phyloP scores from a whole-genome alignment of 495 filamentous ascomycete genomes.

The Thermothielavioides terrestris region DNA sequence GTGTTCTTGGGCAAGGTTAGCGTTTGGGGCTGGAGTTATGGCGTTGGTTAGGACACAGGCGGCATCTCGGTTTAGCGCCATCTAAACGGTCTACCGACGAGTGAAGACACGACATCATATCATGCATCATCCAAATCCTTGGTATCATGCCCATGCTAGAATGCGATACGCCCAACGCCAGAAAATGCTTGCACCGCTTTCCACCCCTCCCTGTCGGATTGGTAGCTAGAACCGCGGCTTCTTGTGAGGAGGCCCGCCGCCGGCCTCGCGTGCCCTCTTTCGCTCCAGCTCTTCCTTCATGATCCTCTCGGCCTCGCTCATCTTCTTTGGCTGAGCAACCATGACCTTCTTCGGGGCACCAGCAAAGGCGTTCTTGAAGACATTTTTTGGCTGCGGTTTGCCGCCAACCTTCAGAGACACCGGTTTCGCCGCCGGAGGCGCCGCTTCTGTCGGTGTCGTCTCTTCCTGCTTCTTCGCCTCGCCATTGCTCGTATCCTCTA shows the following conservation, averaged over 20 bases:
- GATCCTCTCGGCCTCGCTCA: slow-evolving; percentile 82
- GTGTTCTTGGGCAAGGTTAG: neutral
- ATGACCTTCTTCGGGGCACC: slow-evolving; percentile 51
- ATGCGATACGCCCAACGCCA: neutral
- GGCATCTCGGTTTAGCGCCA: neutral
- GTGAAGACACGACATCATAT: too few species aligned
- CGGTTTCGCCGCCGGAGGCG: slow-evolving; percentile 20
- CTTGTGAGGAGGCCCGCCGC: slow-evolving; percentile 31
- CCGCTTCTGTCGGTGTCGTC: slow-evolving; percentile 2
- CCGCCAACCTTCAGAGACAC: slow-evolving; percentile 51
- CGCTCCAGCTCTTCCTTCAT: slow-evolving; percentile 79
- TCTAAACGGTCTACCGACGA: neutral
- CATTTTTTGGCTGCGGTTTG: slow-evolving; percentile 64
- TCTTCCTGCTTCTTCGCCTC: slow-evolving; percentile 12
- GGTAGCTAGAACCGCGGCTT: slow-evolving; percentile 26
- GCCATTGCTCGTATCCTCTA: neutral
- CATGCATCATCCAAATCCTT: neutral
- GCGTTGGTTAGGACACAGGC: slow-evolving; percentile 8
- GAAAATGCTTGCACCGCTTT: neutral
- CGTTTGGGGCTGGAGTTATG: slow-evolving; percentile 6
- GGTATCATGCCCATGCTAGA: slow-evolving; percentile 12
- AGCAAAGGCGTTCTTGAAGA: slow-evolving; percentile 65
- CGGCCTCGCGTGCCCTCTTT: slow-evolving; percentile 48
- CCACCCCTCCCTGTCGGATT: neutral
- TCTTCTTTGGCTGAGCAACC: slow-evolving; percentile 58